phyloP scores from a whole-genome alignment of 768 basidiomycete species.

The Psilocybe subaeruginosa region DNA sequence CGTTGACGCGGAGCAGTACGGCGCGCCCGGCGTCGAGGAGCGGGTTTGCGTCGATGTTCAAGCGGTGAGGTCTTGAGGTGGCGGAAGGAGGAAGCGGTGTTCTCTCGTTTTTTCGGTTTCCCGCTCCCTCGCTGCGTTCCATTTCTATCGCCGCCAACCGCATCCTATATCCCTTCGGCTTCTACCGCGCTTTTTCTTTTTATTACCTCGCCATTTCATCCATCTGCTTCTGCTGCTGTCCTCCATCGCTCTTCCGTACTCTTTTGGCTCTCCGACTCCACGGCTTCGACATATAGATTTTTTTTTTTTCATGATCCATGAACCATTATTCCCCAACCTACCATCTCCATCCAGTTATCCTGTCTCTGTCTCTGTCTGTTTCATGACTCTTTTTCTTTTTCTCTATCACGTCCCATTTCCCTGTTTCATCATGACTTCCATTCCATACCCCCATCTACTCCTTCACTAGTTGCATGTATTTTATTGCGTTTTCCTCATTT shows the following conservation, averaged over 20 bases:
- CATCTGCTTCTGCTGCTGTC: conserved; percentile 6
- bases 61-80: conserved; percentile 1
- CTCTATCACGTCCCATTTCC: no score
- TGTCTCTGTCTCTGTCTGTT: conserved; percentile 10
- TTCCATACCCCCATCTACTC: background rate
- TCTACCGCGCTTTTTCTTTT: background rate
- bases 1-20: background rate
- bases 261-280: background rate
- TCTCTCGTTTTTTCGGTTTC: no score
- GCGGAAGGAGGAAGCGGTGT: background rate
- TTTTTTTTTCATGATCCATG: conserved; percentile 5
- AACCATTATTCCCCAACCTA: conserved; percentile 13
- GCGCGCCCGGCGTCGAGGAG: background rate
- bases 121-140: no score
- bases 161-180: background rate
- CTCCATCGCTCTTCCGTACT: background rate
- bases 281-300: background rate
- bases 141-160: background rate
- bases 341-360: background rate
- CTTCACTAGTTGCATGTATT: conserved; percentile 11
- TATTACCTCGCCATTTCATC: background rate
- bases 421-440: background rate
- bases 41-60: background rate
- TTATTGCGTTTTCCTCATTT: conserved; percentile 7
- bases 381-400: background rate